Conservation (phyloP, 805 yeast species). For the Metschnikowia kunwiensis region DNA sequence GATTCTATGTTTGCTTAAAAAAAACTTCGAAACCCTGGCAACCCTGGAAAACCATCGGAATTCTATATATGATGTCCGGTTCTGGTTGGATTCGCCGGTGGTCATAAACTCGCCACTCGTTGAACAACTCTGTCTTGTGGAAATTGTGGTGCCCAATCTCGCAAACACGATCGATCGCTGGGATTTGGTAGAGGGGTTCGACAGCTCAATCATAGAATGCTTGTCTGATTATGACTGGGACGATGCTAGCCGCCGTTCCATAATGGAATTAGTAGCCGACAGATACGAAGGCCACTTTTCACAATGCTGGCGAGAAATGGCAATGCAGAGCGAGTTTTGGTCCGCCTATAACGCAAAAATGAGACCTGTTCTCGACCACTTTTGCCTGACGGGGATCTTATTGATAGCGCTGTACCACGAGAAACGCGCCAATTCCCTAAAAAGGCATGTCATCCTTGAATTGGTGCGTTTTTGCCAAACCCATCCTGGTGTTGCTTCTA, state of each 20-base stretch:
- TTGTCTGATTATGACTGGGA: constrained; percentile 11
- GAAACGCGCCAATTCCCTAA: not conserved
- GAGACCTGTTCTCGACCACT: constrained; percentile 7
- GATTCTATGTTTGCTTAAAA: constrained; percentile 5
- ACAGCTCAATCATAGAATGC: constrained; percentile 7
- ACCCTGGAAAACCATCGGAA: too few species aligned
- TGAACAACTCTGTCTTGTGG: constrained; percentile 8
- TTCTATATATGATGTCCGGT: constrained; percentile 3
- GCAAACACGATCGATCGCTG: constrained; percentile 1
- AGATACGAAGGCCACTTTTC: constrained; percentile 3
- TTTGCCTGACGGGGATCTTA: constrained; percentile 2
- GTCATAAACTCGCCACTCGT: constrained; percentile 12
- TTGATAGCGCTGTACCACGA: constrained; percentile 5
- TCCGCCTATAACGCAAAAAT: not conserved
- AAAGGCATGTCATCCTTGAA: not conserved
- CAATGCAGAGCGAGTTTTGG: not conserved
- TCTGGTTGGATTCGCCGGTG: constrained; percentile 17
- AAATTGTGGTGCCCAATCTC: constrained; percentile 9
- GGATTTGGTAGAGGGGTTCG: constrained; percentile 8
- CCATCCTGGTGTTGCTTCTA: too few species aligned
- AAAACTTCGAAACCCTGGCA: too few species aligned
- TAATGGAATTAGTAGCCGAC: constrained; percentile 7
- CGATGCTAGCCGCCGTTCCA: not conserved
- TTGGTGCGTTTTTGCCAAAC: constrained; percentile 1
- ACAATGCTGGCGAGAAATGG: constrained; percentile 1